A percentile compares a stretch with the other conserved stretches of the same genome.
phyloP scores from a whole-genome alignment of 2,329 filamentous ascomycete genomes.

The Catunica adiposa region DNA sequence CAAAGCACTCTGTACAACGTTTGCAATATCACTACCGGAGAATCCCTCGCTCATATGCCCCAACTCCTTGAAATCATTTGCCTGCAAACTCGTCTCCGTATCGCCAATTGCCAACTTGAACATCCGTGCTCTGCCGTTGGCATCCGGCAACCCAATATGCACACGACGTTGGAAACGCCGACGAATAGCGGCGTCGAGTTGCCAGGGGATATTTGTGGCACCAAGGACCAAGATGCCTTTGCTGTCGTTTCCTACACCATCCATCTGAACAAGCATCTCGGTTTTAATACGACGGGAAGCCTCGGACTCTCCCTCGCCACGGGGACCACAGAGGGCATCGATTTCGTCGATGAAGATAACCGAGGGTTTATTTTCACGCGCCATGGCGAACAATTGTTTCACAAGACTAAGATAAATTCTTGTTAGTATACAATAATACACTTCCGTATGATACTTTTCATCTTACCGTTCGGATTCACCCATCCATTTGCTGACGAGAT shows the following conservation, averaged over 20 bases:
- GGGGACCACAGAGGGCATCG: conserved; percentile 84
- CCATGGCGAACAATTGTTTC: conserved; percentile 94
- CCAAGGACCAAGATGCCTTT: conserved; percentile 87
- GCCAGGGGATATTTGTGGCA: conserved; percentile 97
- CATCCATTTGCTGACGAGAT: conserved; percentile 99
- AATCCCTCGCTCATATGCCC: conserved; percentile 80
- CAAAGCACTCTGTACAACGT: conserved; percentile 85
- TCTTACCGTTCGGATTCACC: conserved; percentile 86
- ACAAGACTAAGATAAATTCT: conserved; percentile 48
- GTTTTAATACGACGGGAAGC: conserved; percentile 96
- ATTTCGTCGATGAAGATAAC: conserved; percentile 99
- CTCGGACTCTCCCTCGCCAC: conserved; percentile 90
- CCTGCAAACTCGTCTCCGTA: conserved; percentile 70
- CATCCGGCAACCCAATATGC: conserved; percentile 83
- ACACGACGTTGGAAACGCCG: conserved; percentile 91
- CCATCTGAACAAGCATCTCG: conserved; percentile 96
- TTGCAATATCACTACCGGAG: conserved; percentile 88
- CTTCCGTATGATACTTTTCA: conserved; percentile 14
- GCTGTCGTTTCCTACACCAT: conserved; percentile 91
- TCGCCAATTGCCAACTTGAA: conserved; percentile 89
- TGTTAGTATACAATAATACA: conserved; percentile 12
- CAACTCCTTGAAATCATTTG: conserved; percentile 63
- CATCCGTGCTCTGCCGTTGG: conserved; percentile 77
- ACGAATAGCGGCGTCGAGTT: conserved; percentile 88
- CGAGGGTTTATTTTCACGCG: conserved; percentile 89